Evolutionary conservation across 2,329 filamentous ascomycete genomes (phyloP).

Genomic region (Aspergillus sp.): DNA sequence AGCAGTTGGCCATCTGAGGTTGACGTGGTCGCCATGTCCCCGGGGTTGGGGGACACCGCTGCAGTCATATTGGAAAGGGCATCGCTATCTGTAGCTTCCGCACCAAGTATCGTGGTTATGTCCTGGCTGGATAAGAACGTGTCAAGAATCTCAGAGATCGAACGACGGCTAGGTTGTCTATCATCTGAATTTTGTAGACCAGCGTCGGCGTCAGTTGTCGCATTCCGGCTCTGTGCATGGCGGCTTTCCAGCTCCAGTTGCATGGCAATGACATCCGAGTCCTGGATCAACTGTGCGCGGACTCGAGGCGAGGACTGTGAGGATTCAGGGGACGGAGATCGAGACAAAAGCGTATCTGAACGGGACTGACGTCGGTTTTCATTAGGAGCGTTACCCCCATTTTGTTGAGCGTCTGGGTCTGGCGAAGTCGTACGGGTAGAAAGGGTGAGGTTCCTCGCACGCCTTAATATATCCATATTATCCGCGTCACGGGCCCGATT

Average conservation of each 20-base stretch:
- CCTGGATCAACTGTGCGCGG: conserved; percentile 43
- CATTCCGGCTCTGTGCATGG: conserved; percentile 21
- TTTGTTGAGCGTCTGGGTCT: conserved; percentile 13
- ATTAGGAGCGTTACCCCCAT: conserved; percentile 6
- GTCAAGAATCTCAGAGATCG: conserved; percentile 38
- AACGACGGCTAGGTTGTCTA: conserved; percentile 23
- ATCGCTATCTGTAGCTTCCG: conserved; percentile 23
- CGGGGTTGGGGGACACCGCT: conserved; percentile 16
- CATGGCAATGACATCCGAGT: conserved; percentile 46
- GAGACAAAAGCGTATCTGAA: conserved; percentile 43
- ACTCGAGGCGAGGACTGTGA: conserved; percentile 44
- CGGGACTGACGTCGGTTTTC: conserved; percentile 31
- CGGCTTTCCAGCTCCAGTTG: conserved; percentile 42
- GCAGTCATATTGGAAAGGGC: conserved; percentile 23
- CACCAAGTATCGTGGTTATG: conserved; percentile 16
- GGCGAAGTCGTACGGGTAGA: conserved; percentile 12
- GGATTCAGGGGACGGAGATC: conserved; percentile 39
- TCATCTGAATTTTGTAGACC: conserved; percentile 16
- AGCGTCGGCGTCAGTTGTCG: conserved; percentile 14
- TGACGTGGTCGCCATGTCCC: conserved; percentile 11
- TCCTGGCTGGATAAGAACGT: conserved; percentile 30
- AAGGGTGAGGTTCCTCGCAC: conserved; percentile 19
- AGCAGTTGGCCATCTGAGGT: conserved; percentile 8
- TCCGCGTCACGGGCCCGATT: conserved; percentile 39
- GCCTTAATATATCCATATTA: conserved; percentile 32